Conservation (phyloP, 441 rosid species). For the Adansonia gregorii region DNA sequence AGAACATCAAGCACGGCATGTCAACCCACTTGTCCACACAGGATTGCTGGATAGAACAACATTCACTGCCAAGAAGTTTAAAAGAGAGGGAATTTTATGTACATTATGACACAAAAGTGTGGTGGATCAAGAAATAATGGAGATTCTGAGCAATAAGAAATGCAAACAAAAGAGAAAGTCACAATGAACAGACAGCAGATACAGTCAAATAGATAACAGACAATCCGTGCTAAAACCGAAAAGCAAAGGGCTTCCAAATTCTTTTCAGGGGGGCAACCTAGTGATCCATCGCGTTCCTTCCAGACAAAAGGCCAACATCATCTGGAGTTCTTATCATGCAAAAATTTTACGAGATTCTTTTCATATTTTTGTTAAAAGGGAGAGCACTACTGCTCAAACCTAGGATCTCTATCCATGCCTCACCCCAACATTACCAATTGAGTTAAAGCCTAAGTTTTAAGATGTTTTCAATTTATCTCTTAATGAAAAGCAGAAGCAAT, state of each 20-base stretch:
- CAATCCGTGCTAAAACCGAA: background rate
- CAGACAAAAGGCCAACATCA: conserved; percentile 5
- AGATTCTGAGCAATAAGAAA: background rate
- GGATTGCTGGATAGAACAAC: conserved; percentile 62
- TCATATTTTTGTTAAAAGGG: background rate
- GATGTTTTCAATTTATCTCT: background rate
- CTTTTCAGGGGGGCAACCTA: conserved; percentile 7
- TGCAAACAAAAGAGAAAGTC: background rate
- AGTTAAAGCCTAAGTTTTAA: background rate
- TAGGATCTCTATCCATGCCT: background rate
- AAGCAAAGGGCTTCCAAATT: background rate
- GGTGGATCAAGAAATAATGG: background rate
- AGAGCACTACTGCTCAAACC: conserved; percentile 5
- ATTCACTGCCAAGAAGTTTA: conserved; percentile 57
- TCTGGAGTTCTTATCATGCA: background rate
- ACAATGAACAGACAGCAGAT: background rate
- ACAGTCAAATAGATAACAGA: background rate
- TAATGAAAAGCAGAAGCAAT: background rate
- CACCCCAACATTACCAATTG: background rate
- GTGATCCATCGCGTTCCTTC: conserved; percentile 15
- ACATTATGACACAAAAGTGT: conserved; percentile 1
- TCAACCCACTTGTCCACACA: conserved; percentile 42
- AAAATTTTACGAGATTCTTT: background rate
- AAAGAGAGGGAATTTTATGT: conserved; percentile 22
- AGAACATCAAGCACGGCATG: conserved; percentile 77